Conservation (phyloP, 192 early-diverging fungal species). For the Entomortierella chlamydospora region DNA sequence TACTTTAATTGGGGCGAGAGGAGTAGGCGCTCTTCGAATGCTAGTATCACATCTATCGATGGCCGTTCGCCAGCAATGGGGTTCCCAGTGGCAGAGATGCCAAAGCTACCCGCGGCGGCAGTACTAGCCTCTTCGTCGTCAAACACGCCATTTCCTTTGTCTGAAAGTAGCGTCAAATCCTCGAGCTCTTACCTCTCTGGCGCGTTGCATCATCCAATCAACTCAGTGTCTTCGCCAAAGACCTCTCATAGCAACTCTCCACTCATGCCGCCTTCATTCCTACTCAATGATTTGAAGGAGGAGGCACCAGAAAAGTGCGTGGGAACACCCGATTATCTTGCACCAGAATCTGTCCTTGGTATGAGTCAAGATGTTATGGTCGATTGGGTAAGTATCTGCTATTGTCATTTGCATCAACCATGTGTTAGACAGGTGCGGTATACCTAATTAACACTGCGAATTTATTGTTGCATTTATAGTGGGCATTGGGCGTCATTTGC, state of each 20-base stretch:
- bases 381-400: slow-evolving; percentile 79
- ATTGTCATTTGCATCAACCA: neutral
- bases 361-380: slow-evolving; percentile 85
- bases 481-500: slow-evolving; percentile 90
- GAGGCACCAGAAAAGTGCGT: slow-evolving; percentile 69
- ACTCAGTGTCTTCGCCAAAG: slow-evolving; percentile 40
- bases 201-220: slow-evolving; percentile 13
- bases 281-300: slow-evolving; percentile 60
- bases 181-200: slow-evolving; percentile 45
- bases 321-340: slow-evolving; percentile 92
- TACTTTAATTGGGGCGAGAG: slow-evolving; percentile 57
- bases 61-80: slow-evolving; percentile 35
- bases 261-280: slow-evolving; percentile 56
- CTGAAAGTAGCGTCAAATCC: slow-evolving; percentile 52
- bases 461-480: slow-evolving; percentile 56
- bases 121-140: slow-evolving; percentile 31
- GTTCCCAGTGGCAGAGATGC: slow-evolving; percentile 32
- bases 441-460: no score
- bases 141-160: slow-evolving; percentile 46
- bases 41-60: slow-evolving; percentile 55
- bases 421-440: neutral
- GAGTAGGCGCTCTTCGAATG: slow-evolving; percentile 60
- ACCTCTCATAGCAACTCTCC: slow-evolving; percentile 40
- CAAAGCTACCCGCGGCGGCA: slow-evolving; percentile 43
- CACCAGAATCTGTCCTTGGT: slow-evolving; percentile 88